phyloP scores from a whole-genome alignment of 345 rosid genomes.

The Salix brachista region DNA sequence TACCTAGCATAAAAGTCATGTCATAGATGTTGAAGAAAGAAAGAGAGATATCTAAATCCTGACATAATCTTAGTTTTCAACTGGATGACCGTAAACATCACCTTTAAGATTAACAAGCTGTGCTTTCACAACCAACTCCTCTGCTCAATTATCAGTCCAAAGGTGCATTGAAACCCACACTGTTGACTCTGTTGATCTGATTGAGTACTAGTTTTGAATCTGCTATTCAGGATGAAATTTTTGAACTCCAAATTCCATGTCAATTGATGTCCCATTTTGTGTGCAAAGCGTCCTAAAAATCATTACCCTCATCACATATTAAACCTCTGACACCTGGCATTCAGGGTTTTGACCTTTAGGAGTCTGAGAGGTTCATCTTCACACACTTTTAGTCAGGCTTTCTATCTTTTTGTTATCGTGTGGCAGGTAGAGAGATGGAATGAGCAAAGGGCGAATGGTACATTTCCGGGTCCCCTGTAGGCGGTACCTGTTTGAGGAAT shows the following conservation, averaged over 20 bases:
- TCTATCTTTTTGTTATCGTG: background rate
- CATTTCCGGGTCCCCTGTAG: slow-evolving; percentile 96
- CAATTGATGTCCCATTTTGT: background rate
- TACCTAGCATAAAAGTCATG: background rate
- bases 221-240: background rate
- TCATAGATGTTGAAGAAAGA: background rate
- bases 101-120: background rate
- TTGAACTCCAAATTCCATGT: background rate
- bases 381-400: background rate
- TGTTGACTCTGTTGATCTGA: background rate
- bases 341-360: background rate
- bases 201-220: background rate
- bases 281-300: background rate
- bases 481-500: slow-evolving; percentile 16
- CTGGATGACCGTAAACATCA: background rate
- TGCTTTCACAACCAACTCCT: background rate
- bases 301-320: background rate
- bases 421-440: slow-evolving; percentile 84
- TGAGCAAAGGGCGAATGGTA: slow-evolving; percentile 95
- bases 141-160: background rate
- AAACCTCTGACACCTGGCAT: background rate
- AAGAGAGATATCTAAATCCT: background rate
- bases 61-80: background rate
- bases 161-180: background rate
- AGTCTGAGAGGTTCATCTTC: background rate